A percentile compares a stretch with the other conserved stretches of the same genome.
These are phyloP conservation scores for Pseudomicrostroma phylloplanum DNA, from an alignment of 1,284 basidiomycete genomes.

Conservation along the genomic window DNA sequence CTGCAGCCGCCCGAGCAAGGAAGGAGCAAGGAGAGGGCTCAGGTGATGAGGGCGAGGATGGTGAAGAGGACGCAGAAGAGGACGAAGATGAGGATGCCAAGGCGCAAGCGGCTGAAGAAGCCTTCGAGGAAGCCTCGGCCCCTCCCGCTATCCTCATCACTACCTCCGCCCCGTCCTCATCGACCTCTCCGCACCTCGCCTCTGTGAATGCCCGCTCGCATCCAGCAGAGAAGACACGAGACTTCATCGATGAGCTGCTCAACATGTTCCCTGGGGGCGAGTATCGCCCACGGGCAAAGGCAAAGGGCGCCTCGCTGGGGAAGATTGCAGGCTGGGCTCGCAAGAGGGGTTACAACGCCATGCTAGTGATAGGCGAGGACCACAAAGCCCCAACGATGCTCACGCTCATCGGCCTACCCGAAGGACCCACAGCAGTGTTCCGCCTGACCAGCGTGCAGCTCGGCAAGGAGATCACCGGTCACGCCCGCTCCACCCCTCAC, in stretches of 20 bases:
- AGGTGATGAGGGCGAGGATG: slow-evolving; percentile 37
- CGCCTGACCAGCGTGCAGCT: slow-evolving; percentile 82
- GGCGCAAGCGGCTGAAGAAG: slow-evolving; percentile 28
- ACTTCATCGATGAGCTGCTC: slow-evolving; percentile 71
- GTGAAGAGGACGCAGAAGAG: slow-evolving; percentile 27
- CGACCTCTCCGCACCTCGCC: slow-evolving; percentile 34
- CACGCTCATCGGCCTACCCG: slow-evolving; percentile 81
- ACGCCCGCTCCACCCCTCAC: slow-evolving; percentile 85
- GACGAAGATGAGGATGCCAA: slow-evolving; percentile 16
- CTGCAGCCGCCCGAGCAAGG: not conserved
- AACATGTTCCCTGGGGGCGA: slow-evolving; percentile 91
- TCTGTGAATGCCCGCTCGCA: slow-evolving; percentile 60
- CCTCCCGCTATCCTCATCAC: slow-evolving; percentile 44
- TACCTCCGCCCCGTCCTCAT: slow-evolving; percentile 44
- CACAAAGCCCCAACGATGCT: slow-evolving; percentile 70
- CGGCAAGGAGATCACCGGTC: slow-evolving; percentile 74
- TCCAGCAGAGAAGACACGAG: slow-evolving; percentile 52
- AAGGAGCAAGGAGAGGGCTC: slow-evolving; percentile 20
- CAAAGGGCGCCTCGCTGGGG: slow-evolving; percentile 87
- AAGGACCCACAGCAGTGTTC: slow-evolving; percentile 93
- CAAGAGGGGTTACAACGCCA: slow-evolving; percentile 74
- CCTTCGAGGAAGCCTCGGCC: slow-evolving; percentile 36
- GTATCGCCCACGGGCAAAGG: slow-evolving; percentile 81
- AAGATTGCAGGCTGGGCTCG: slow-evolving; percentile 90
- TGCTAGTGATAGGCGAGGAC: slow-evolving; percentile 91